Conservation (phyloP, 2,329 filamentous ascomycete species). For the Cadophora sp. region DNA sequence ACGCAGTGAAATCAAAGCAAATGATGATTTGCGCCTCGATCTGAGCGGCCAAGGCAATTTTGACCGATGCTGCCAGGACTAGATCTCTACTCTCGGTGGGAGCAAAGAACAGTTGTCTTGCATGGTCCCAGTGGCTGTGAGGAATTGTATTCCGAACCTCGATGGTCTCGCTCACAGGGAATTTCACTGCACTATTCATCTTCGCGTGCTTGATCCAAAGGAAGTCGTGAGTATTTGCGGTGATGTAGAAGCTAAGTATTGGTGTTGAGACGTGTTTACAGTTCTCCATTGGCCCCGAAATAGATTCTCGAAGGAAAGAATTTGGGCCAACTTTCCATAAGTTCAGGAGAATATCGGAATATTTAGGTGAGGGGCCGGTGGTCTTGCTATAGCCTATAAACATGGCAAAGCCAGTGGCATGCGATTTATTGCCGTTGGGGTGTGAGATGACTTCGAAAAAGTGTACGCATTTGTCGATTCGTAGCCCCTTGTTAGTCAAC, state of each 20-base stretch:
- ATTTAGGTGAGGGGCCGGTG: neutral
- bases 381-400: neutral
- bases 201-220: neutral
- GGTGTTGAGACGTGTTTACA: too few species aligned
- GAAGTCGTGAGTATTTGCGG: neutral
- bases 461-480: conserved; percentile 11
- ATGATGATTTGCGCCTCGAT: neutral
- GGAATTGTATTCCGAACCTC: conserved; percentile 10
- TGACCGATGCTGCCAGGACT: neutral
- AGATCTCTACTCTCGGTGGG: neutral
- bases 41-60: neutral
- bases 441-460: neutral
- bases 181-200: neutral
- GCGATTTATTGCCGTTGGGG: neutral
- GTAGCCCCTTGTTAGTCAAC: conserved; percentile 19
- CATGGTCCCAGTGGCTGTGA: conserved; percentile 19
- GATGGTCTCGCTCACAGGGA: neutral
- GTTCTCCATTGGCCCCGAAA: neutral
- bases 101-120: conserved; percentile 8
- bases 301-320: conserved; percentile 15
- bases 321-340: conserved; percentile 16
- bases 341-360: neutral
- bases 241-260: conserved; percentile 2
- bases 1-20: neutral
- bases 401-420: neutral